A percentile compares a stretch with the other conserved stretches of the same genome.
These are phyloP conservation scores for Ophryocystis elektroscirrha DNA, from an alignment of 169 alveolate species.

Conservation along the genomic window DNA sequence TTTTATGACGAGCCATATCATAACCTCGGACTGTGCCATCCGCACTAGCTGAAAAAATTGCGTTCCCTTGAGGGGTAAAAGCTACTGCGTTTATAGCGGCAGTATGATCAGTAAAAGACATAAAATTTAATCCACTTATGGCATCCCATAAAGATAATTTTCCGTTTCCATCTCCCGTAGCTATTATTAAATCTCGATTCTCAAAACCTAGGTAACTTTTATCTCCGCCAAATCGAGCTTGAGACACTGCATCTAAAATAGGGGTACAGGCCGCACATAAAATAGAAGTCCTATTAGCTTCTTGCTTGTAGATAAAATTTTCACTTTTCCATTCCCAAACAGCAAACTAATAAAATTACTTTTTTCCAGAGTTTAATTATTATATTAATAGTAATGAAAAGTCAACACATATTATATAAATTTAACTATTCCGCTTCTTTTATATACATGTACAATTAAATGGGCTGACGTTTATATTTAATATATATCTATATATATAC, in stretches of 20 bases:
- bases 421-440: no score
- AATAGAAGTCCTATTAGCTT: conserved; percentile 63
- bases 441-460: no score
- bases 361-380: no score
- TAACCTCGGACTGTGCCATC: conserved; percentile 96
- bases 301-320: conserved; percentile 75
- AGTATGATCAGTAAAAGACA: conserved; percentile 76
- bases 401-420: no score
- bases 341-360: no score
- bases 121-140: conserved; percentile 69
- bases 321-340: conserved; percentile 99
- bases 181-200: conserved; percentile 42
- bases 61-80: conserved; percentile 70
- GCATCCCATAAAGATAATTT: conserved; percentile 80
- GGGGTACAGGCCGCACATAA: conserved; percentile 24
- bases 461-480: no score
- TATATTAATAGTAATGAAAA: no score
- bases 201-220: conserved; percentile 11
- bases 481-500: no score
- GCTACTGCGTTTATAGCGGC: conserved; percentile 65
- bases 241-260: conserved; percentile 8
- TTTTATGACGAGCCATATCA: conserved; percentile 51
- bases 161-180: conserved; percentile 92
- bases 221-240: conserved; percentile 1
- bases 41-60: conserved; percentile 69